phyloP scores from a whole-genome alignment of 2,329 filamentous ascomycete genomes.

The Aspergillus sp. region DNA sequence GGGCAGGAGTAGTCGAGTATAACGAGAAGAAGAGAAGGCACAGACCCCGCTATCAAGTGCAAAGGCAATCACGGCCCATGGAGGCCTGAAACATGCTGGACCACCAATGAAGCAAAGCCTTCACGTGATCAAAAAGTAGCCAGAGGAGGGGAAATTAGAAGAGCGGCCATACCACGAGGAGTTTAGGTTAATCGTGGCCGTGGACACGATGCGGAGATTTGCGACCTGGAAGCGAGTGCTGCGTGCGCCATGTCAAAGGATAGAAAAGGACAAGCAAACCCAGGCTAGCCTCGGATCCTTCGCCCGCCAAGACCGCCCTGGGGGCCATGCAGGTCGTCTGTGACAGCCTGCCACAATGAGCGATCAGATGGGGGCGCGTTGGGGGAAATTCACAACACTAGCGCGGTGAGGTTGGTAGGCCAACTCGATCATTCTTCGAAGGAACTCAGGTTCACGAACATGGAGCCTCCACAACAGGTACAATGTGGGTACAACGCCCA shows the following conservation, averaged over 20 bases:
- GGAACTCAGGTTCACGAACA: not conserved
- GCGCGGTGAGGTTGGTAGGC: not conserved
- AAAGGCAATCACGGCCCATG: not conserved
- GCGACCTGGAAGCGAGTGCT: not conserved
- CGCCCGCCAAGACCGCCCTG: not conserved
- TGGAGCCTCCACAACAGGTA: not conserved
- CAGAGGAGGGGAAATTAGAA: slow-evolving; percentile 15
- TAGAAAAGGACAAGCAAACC: slow-evolving; percentile 5
- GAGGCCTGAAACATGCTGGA: not conserved
- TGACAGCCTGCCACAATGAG: not conserved
- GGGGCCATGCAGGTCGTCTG: not conserved
- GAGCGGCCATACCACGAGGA: slow-evolving; percentile 4
- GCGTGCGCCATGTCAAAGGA: not conserved
- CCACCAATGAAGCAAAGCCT: not conserved
- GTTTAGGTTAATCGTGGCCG: not conserved
- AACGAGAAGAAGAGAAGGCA: not conserved
- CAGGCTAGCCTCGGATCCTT: not conserved
- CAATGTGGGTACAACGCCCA: not conserved
- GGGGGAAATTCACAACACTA: not conserved
- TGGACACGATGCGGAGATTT: not conserved
- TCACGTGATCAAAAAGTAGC: slow-evolving; percentile 24
- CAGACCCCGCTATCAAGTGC: not conserved
- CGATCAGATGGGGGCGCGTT: not conserved
- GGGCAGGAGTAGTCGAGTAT: not conserved
- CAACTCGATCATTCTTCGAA: not conserved